Evolutionary conservation across 805 yeast species (phyloP), one percentile per base, ranked within the genome.

Genomic region (Yarrowia bubula): DNA sequence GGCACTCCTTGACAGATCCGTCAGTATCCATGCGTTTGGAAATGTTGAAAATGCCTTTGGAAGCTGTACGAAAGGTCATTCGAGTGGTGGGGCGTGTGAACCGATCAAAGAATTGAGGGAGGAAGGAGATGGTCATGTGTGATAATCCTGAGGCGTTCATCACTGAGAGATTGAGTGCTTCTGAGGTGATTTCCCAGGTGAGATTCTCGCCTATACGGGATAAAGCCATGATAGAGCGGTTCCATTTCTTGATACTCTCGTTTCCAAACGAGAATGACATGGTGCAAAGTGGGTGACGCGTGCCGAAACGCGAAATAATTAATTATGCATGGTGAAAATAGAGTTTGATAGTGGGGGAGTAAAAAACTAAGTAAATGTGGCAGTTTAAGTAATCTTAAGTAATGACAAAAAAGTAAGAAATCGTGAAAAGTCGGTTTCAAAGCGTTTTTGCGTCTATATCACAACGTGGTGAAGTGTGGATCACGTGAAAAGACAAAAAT

Each of bases 31-130:
- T 55, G n/a, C 61, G 46, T 6, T 38, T 39, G 38, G 42, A 55
- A 39, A 55, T 55, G 38, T 55, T 55, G 61, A 55, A 55, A 28
- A 55, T 31, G 28, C 61, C 61, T 38, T 55, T 55, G 46, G 39
- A 39, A 37, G 61, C 61, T 11, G 61, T 55, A 1, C 47, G 41
- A 13, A 55, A 39, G 3, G 47, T 15, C 31, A 8, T 17, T 8
- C 8, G 18, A 35, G 1, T 4, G 13, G 9, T 10, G 5, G 38
- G 31, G 15, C 15, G 7, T 14, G 13, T 1, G 15, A 41, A 55
- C 4, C 32, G 5, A 43, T 43, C 38, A 43, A 55, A 55, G 31
- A 55, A 55, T 1, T 14, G 31, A 2, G 61, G 61, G 31, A 55
- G 31, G 17, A 55, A 55, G 7, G 15, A 15, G 22, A 55, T 41